Evolutionary conservation across 257 asterid genomes (phyloP), one percentile per base, ranked within the genome.

Genomic region (Primulina tabacum): DNA sequence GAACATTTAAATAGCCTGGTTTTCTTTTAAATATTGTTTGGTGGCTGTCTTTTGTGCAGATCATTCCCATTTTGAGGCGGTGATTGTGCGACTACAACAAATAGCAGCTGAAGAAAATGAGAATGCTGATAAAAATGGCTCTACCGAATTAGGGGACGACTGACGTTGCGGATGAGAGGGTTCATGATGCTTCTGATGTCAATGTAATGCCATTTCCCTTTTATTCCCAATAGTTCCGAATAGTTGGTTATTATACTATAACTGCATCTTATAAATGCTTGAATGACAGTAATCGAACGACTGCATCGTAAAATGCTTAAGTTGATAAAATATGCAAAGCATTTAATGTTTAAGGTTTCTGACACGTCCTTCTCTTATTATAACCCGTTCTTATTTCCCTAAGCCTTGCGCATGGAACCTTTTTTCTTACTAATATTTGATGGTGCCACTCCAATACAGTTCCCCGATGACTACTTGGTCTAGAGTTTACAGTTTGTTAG

Each of bases 61-160:
- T 83, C 78, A 73, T 82, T 83, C 88, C 77, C 88, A 83, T 74
- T 89, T 82, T 62, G 64, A 80, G 60, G 67, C 37, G 69, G 88
- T 89, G 79, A 83, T 86, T 33, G 88, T 81, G 71, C 84, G 73
- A 32, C 53, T 89, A 56, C 69, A 79, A 64, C 79, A 84, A 81
- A 76, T 76, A 62, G 89, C 88, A 32, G 86, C 78, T 1, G 85
- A 84, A 80, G 80, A 85, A 75, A 82, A 81, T 61, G 69, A 71
- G 70, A 78, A 77, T 35, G 71, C 66, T 35, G 81, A 72, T 43
- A 72, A 73, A 60, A 85, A 77, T 30, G 88, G 81, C 17, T 60
- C 81, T 7, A 10, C 73, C 47, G 87, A 78, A 64, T 76, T 85
- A 77, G 62, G 76, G 7, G 85, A 73, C 63, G 70, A 78, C n/a